Conservation (phyloP, 768 basidiomycete species). For the Chiua virens region DNA sequence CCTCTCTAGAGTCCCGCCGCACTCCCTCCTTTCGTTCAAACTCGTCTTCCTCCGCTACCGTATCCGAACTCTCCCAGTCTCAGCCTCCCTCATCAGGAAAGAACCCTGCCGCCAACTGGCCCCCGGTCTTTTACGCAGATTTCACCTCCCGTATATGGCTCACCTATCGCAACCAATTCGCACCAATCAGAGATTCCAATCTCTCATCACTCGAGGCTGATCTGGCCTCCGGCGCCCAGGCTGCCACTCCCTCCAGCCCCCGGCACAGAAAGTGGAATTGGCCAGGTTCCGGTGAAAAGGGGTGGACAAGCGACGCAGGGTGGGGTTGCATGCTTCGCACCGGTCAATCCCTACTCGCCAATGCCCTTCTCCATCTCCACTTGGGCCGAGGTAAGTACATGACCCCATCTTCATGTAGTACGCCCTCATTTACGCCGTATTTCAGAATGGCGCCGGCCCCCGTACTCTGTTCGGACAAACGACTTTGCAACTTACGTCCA, state of each 20-base stretch:
- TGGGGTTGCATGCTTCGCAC: conserved; percentile 95
- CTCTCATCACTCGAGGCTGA: conserved; percentile 44
- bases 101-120: conserved; percentile 55
- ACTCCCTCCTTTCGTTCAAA: conserved; percentile 46
- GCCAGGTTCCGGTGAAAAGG: conserved; percentile 64
- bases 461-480: conserved; percentile 53
- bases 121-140: conserved; percentile 81
- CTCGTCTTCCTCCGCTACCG: conserved; percentile 38
- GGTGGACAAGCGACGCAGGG: conserved; percentile 81
- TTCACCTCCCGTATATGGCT: conserved; percentile 89
- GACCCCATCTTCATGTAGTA: not conserved
- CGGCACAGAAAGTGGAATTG: conserved; percentile 61
- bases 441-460: conserved; percentile 84
- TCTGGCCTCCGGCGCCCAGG: conserved; percentile 28
- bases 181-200: conserved; percentile 70
- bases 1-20: conserved; percentile 42
- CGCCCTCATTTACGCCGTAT: conserved; percentile 5
- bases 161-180: conserved; percentile 87
- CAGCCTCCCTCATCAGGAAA: conserved; percentile 31
- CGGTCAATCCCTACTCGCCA: conserved; percentile 81
- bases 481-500: conserved; percentile 87
- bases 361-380: conserved; percentile 73
- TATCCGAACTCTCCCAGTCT: conserved; percentile 38
- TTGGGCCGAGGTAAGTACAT: conserved; percentile 61
- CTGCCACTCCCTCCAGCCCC: conserved; percentile 41